Evolutionary conservation across 257 asterid species (phyloP).

Genomic region (Nicotiana undulata): DNA sequence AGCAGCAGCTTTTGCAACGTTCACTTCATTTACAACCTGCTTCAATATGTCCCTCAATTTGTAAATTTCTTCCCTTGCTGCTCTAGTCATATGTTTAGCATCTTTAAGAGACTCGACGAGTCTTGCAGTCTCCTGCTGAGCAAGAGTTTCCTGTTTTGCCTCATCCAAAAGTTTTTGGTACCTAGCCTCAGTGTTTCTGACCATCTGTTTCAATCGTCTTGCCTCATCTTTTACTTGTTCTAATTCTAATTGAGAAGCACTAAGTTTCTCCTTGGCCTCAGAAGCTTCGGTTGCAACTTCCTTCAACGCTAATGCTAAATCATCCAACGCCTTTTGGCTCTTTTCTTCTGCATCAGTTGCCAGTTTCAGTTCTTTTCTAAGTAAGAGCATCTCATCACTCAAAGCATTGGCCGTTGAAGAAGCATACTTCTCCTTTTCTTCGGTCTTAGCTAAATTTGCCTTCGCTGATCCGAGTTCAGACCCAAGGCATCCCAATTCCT

Average conservation of each 20-base stretch:
- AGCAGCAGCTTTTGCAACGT: conserved; percentile 5
- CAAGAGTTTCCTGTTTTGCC: conserved; percentile 42
- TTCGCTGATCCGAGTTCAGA: conserved; percentile 17
- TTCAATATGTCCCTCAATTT: conserved; percentile 69
- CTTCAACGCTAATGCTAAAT: too few species aligned
- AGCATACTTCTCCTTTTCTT: conserved; percentile 19
- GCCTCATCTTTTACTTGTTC: conserved; percentile 31
- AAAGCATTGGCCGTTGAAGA: background rate
- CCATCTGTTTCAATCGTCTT: conserved; percentile 28
- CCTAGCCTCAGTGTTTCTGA: conserved; percentile 28
- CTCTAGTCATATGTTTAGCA: background rate
- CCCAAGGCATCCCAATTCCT: conserved; percentile 11
- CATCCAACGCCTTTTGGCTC: too few species aligned
- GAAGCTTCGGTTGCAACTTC: conserved; percentile 54
- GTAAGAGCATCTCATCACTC: conserved; percentile 25
- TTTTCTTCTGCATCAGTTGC: conserved; percentile 63
- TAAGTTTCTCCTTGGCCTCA: conserved; percentile 40
- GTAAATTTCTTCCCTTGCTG: conserved; percentile 47
- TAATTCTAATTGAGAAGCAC: conserved; percentile 21
- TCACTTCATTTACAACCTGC: conserved; percentile 40
- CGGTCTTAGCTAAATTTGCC: too few species aligned
- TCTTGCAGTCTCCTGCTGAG: conserved; percentile 35
- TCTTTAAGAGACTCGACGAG: conserved; percentile 29
- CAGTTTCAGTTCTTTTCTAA: conserved; percentile 38
- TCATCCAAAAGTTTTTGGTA: conserved; percentile 36